A percentile compares a stretch with the other conserved stretches of the same genome.
These are phyloP conservation scores for Crucihimalaya himalaica DNA, from an alignment of 345 rosid species.

Conservation along the genomic window DNA sequence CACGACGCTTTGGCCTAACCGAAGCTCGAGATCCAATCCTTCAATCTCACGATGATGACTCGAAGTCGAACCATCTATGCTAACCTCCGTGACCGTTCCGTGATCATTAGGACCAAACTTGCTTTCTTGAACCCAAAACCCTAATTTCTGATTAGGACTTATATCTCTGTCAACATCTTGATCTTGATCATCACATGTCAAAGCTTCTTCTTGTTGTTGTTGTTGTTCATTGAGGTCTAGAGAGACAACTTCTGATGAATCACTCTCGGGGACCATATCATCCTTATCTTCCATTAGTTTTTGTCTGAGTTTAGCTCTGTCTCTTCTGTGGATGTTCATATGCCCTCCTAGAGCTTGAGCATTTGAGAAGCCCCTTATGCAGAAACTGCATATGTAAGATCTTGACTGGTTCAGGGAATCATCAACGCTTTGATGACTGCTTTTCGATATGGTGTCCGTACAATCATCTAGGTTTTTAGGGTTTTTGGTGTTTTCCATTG, in stretches of 20 bases:
- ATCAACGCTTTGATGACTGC: constrained; percentile 15
- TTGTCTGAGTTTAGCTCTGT: constrained; percentile 70
- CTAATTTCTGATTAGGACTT: constrained; percentile 16
- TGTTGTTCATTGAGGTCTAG: constrained; percentile 29
- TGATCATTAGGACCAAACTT: constrained; percentile 17
- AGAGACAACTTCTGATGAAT: constrained; percentile 27
- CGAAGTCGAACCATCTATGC: constrained; percentile 33
- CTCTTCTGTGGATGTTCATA: constrained; percentile 90
- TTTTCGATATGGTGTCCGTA: constrained; percentile 18
- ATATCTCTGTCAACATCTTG: constrained; percentile 18
- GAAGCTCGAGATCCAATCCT: constrained; percentile 43
- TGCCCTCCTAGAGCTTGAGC: constrained; percentile 96
- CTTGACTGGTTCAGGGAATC: constrained; percentile 40
- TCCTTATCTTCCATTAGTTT: constrained; percentile 39
- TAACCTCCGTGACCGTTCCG: neutral
- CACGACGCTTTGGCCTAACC: constrained; percentile 38
- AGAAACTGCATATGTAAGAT: constrained; percentile 74
- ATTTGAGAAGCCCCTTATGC: constrained; percentile 87
- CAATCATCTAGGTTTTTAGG: constrained; percentile 23
- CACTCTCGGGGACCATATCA: constrained; percentile 17
- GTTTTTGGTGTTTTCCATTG: constrained; percentile 32
- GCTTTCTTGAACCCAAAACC: constrained; percentile 29
- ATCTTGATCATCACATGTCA: constrained; percentile 22
- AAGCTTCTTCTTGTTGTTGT: constrained; percentile 12
- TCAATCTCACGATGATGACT: constrained; percentile 22